Base-by-base conservation (phyloP, 345 rosid species). In the Sonneratia caseolaris region DNA sequence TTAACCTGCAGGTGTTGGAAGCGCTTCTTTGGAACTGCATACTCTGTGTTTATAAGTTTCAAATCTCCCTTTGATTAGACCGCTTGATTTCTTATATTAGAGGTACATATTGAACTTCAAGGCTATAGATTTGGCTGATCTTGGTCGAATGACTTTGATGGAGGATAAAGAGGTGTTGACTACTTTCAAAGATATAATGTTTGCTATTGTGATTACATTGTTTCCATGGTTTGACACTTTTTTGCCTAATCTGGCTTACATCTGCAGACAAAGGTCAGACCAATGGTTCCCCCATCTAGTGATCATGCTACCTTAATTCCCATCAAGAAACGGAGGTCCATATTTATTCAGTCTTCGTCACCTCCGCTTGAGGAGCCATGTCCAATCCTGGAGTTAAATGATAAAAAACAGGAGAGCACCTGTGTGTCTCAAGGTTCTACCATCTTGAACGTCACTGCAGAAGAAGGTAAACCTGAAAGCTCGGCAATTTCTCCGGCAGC, bases 301-400 rank as follows among this genome's bases (percentile, higher is more conserved):
- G 82, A 87, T 76, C 77, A 82, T 72, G 81, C 74, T 80, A 84
- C 91, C 73, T 83, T 87, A 74, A 79, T 91, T 82, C 97, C 97
- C 38, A 78, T 93, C 79, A 93, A 93, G 87, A 91, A 93, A 86
- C 86, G 98, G 78, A 87, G 88, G 80, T 81, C 78, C 69, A 85
- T 79, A 0, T 65, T 84, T 40, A 78, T 85, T 56, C 78, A 75
- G 53, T 78, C 82, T 36, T 75, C 84, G 36, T 85, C 87, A 7
- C 88, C 87, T 53, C 66, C 80, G 1, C 49, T 55, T 37, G 85
- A 81, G 74, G 84, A 81, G 67, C 76, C 76, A 53, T 73, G 45
- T 42, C 45, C 45, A 9, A 42, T 38, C 19, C 21, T 3, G 37
- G 70, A 68, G 7, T 48, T 65, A 4, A 43, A 72, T 36, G 76